Conservation (phyloP, 129 eudicot species). For the Saussurea involucrata region DNA sequence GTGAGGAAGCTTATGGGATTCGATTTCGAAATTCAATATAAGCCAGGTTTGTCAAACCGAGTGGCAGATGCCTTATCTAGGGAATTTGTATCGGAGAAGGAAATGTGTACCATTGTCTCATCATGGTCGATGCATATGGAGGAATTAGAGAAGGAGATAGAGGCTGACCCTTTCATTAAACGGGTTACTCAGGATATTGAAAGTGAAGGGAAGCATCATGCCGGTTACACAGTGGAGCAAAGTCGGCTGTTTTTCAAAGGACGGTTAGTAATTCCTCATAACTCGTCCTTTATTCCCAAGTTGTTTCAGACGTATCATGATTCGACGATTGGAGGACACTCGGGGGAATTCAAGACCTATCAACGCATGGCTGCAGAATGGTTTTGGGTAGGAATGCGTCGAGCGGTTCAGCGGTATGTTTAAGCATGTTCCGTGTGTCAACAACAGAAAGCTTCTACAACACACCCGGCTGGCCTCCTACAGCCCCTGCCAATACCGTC, state of each 20-base stretch:
- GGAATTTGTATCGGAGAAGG: too few species aligned
- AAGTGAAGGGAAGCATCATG: background rate
- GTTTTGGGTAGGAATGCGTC: conserved; percentile 9
- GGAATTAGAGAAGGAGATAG: background rate
- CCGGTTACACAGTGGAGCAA: background rate
- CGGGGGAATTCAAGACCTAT: background rate
- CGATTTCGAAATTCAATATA: too few species aligned
- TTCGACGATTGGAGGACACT: background rate
- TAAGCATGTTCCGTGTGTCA: background rate
- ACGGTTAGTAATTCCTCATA: background rate
- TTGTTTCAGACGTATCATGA: background rate
- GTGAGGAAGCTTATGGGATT: too few species aligned
- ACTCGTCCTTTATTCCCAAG: background rate
- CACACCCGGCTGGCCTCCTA: background rate
- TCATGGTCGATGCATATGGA: background rate
- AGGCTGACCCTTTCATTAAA: background rate
- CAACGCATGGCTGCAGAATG: background rate
- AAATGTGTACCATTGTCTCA: too few species aligned
- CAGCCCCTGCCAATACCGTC: background rate
- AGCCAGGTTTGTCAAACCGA: too few species aligned
- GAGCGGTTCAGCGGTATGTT: background rate
- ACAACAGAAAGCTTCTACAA: background rate
- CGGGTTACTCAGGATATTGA: background rate
- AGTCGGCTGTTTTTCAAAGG: background rate
- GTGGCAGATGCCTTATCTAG: too few species aligned